Percentiles rank a stretch among this genome's conserved stretches.
phyloP scores from a whole-genome alignment of 768 basidiomycete species.

The Fibroporia radiculosa region DNA sequence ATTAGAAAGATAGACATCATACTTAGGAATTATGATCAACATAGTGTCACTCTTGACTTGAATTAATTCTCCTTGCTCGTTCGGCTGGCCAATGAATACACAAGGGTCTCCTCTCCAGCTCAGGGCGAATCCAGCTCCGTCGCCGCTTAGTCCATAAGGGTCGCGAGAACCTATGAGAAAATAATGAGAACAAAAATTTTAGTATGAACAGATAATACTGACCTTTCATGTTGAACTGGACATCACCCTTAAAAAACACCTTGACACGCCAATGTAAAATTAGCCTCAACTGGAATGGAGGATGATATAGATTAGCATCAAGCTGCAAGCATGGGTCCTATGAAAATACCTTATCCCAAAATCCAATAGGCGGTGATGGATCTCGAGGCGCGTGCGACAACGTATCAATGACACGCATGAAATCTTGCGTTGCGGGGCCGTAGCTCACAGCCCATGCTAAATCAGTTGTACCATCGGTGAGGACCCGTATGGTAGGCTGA shows the following conservation, averaged over 20 bases:
- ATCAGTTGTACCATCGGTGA: slow-evolving; percentile 56
- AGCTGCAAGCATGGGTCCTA: background rate
- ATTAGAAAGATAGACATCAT: slow-evolving; percentile 21
- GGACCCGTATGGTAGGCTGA: slow-evolving; percentile 59
- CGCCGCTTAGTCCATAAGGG: slow-evolving; percentile 60
- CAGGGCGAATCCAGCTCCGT: slow-evolving; percentile 82
- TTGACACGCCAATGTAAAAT: slow-evolving; percentile 78
- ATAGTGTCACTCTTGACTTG: slow-evolving; percentile 79
- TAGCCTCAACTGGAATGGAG: slow-evolving; percentile 48
- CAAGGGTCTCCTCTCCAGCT: slow-evolving; percentile 75
- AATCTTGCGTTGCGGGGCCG: slow-evolving; percentile 76
- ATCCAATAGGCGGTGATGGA: slow-evolving; percentile 75
- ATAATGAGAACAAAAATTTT: background rate
- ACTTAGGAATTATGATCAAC: slow-evolving; percentile 83
- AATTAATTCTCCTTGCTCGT: slow-evolving; percentile 67
- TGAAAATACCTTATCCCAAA: slow-evolving; percentile 83
- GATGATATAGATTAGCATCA: background rate
- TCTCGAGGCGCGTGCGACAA: slow-evolving; percentile 74
- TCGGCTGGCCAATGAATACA: slow-evolving; percentile 61
- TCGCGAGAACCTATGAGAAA: slow-evolving; percentile 65
- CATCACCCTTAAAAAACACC: slow-evolving; percentile 60
- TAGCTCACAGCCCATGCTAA: slow-evolving; percentile 90
- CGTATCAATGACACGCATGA: slow-evolving; percentile 77
- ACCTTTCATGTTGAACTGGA: slow-evolving; percentile 87
- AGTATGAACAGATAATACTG: slow-evolving; percentile 5